Percentiles rank a stretch among this genome's conserved stretches.
These are phyloP conservation scores for Prunella vulgaris DNA, from an alignment of 257 asterid genomes.

Conservation along the genomic window DNA sequence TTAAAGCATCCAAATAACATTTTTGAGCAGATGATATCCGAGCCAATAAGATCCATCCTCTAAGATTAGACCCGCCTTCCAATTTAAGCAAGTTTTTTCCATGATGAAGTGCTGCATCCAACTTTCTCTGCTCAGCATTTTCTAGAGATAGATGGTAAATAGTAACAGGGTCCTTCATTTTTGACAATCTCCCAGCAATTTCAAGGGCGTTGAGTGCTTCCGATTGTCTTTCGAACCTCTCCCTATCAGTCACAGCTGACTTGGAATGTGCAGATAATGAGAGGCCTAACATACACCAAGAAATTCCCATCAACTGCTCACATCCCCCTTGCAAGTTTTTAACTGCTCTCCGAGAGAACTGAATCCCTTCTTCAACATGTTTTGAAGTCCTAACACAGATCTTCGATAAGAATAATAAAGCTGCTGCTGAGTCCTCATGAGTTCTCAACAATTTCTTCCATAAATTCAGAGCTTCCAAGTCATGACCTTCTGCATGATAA, in stretches of 20 bases:
- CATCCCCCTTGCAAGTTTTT: conserved; percentile 52
- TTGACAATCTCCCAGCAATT: conserved; percentile 52
- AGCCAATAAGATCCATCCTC: conserved; percentile 72
- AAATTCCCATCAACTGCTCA: conserved; percentile 47
- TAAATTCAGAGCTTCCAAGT: conserved; percentile 52
- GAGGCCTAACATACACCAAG: conserved; percentile 60
- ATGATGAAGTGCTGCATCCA: conserved; percentile 66
- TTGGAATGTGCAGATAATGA: conserved; percentile 57
- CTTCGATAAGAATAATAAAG: conserved; percentile 61
- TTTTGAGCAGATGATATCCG: conserved; percentile 78
- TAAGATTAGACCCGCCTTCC: conserved; percentile 66
- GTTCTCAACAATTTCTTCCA: conserved; percentile 55
- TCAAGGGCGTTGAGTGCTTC: conserved; percentile 66
- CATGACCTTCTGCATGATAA: conserved; percentile 68
- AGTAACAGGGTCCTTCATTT: conserved; percentile 51
- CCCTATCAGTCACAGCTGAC: conserved; percentile 35
- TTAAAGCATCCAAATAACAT: conserved; percentile 58
- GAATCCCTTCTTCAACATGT: conserved; percentile 56
- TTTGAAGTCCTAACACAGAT: conserved; percentile 48
- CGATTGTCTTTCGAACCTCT: conserved; percentile 48
- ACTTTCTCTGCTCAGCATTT: conserved; percentile 84
- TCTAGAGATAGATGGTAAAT: conserved; percentile 64
- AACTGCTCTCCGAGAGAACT: conserved; percentile 56
- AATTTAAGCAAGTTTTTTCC: conserved; percentile 51
- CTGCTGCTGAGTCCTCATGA: conserved; percentile 35